Conservation (phyloP, 2,329 filamentous ascomycete species). For the Phaeosphaeria sp. region DNA sequence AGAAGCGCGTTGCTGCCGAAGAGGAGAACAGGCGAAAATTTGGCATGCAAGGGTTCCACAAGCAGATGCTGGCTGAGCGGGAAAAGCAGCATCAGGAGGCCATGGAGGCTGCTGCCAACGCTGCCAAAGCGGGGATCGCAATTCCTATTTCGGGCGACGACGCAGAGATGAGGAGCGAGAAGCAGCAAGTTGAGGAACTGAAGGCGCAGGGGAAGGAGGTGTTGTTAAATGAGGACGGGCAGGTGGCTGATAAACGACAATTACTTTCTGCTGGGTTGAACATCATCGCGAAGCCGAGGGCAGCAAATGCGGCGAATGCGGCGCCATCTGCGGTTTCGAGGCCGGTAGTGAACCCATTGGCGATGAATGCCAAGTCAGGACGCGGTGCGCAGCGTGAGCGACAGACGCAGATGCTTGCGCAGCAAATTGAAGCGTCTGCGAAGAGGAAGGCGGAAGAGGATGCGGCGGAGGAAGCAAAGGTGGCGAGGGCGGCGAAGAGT, state of each 20-base stretch:
- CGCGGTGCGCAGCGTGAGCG: slow-evolving; percentile 75
- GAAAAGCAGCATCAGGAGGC: slow-evolving; percentile 74
- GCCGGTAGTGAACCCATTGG: not conserved
- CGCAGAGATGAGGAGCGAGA: slow-evolving; percentile 55
- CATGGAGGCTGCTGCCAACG: slow-evolving; percentile 67
- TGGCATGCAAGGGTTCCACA: slow-evolving; percentile 83
- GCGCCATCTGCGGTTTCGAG: slow-evolving; percentile 5
- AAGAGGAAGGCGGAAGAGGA: slow-evolving; percentile 75
- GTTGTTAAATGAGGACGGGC: slow-evolving; percentile 79
- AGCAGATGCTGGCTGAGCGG: slow-evolving; percentile 72
- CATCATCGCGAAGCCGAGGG: slow-evolving; percentile 62
- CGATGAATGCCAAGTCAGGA: slow-evolving; percentile 39
- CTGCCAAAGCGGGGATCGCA: slow-evolving; percentile 42
- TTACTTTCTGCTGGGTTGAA: slow-evolving; percentile 79
- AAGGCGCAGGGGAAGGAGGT: slow-evolving; percentile 69
- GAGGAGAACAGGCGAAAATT: slow-evolving; percentile 67
- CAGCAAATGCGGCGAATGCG: not conserved
- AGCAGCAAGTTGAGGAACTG: slow-evolving; percentile 71
- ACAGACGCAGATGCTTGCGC: slow-evolving; percentile 79
- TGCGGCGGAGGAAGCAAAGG: slow-evolving; percentile 68
- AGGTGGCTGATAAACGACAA: slow-evolving; percentile 85
- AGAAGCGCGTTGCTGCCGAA: slow-evolving; percentile 68
- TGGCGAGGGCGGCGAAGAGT: slow-evolving; percentile 74
- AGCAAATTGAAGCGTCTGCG: slow-evolving; percentile 74
- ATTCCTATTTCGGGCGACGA: slow-evolving; percentile 43